phyloP scores from a whole-genome alignment of 805 yeast genomes.

The Crinitomyces ghanaensis region DNA sequence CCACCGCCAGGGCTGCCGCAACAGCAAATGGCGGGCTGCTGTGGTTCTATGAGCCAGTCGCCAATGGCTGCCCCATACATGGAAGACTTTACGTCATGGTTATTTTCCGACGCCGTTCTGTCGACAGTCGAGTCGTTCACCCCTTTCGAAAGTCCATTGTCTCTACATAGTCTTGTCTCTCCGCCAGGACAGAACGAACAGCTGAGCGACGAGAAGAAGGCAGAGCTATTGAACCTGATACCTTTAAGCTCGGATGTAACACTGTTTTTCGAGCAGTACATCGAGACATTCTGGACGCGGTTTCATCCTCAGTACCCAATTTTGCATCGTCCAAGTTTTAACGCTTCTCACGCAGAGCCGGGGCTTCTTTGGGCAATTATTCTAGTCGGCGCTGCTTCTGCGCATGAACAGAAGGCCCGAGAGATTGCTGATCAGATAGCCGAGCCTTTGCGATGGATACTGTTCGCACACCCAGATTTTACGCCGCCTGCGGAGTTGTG shows the following conservation, averaged over 20 bases:
- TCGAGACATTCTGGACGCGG: slow-evolving; percentile 39
- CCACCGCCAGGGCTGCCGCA: background rate
- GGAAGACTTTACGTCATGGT: slow-evolving; percentile 28
- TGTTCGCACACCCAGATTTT: slow-evolving; percentile 62
- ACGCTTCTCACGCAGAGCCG: slow-evolving; percentile 36
- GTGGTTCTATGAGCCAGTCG: background rate
- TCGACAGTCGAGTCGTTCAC: slow-evolving; percentile 19
- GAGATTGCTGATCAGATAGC: slow-evolving; percentile 38
- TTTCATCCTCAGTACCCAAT: slow-evolving; percentile 52
- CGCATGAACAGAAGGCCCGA: slow-evolving; percentile 19
- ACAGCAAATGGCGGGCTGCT: slow-evolving; percentile 1
- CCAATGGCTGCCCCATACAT: slow-evolving; percentile 4
- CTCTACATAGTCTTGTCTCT: slow-evolving; percentile 29
- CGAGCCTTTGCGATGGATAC: slow-evolving; percentile 51
- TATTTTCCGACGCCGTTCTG: slow-evolving; percentile 26
- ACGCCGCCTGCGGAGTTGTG: slow-evolving; percentile 67
- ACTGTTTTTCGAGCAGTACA: slow-evolving; percentile 20
- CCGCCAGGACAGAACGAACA: slow-evolving; percentile 27
- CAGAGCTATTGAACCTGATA: slow-evolving; percentile 16
- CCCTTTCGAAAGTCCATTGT: slow-evolving; percentile 29
- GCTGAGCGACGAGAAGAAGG: slow-evolving; percentile 23
- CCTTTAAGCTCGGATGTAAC: slow-evolving; percentile 25
- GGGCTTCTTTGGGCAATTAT: slow-evolving; percentile 45
- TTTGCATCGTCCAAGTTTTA: slow-evolving; percentile 49
- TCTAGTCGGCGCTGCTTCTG: slow-evolving; percentile 42